Evolutionary conservation across 2,329 filamentous ascomycete species (phyloP), one percentile per base, ranked within the genome.

Genomic region (Huntiella moniliformis): DNA sequence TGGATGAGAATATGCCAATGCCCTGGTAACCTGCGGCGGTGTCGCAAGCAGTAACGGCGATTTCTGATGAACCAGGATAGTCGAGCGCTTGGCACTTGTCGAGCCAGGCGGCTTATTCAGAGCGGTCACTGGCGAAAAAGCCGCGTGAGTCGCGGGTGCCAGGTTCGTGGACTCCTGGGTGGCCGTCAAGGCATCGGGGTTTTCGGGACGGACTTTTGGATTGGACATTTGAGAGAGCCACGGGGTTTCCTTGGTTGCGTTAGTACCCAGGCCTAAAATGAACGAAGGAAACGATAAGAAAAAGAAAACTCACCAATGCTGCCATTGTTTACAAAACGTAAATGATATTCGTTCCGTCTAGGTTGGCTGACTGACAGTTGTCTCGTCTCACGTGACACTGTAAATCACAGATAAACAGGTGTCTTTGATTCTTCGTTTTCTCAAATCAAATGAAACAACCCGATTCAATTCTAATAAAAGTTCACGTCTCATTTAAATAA

Each of bases 31-130:
- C 58, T 94, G 84, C 1, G 91, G 91, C 38, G 91, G 91, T 7
- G 91, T 98, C 12, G 88, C 86, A 50, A 93, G 79, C 13, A 98
- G 71, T 39, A 98, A 65, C 8, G 91, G 91, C 12, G 85, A 94
- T 64, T 96, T 98, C 61, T 94, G 88, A 62, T 96, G 87, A 15
- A 98, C 87, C 54, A 96, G 77, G 54, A 98, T 87, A 48, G 85
- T 92, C 13, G 85, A 92, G 39, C 84, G 77, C 51, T 88, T 81
- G 4, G 50, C 46, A 38, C 73, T 70, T 31, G 71, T 66, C 48
- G 68, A 64, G 46, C 67, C 68, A 40, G 79, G 68, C 4, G 77
- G 71, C 28, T 50, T 50, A 7, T 42, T 39, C 13, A 47, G 41
- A 53, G 87, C 73, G 16, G 81, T 84, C 16, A 79, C 73, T 31